Percentiles rank a stretch among this genome's conserved stretches.
Evolutionary conservation across 805 yeast species (phyloP).

Genomic region (Wickerhamiella lipophila): DNA sequence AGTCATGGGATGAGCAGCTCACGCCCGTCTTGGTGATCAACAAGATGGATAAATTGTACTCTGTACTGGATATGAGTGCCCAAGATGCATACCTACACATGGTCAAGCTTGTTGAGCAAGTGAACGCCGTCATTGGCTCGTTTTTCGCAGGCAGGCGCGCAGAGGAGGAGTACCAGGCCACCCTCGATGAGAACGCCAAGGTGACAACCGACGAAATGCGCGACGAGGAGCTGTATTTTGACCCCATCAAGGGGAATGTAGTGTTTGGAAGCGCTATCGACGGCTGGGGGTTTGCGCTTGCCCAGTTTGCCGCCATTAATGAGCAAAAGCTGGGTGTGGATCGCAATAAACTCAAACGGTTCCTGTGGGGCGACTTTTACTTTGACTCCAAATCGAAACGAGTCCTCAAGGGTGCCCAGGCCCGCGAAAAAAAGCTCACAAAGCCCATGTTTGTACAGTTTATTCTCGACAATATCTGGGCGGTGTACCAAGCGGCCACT

Average conservation of each 20-base stretch:
- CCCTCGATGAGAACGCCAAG: slow-evolving; percentile 41
- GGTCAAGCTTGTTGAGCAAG: slow-evolving; percentile 73
- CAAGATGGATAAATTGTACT: slow-evolving; percentile 75
- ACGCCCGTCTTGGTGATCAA: slow-evolving; percentile 81
- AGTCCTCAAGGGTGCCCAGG: slow-evolving; percentile 38
- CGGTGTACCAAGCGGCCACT: slow-evolving; percentile 57
- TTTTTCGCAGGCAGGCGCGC: slow-evolving; percentile 87
- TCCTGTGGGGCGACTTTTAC: slow-evolving; percentile 92
- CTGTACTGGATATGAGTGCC: slow-evolving; percentile 72
- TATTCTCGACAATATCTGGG: slow-evolving; percentile 85
- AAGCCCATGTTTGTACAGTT: slow-evolving; percentile 81
- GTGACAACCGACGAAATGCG: slow-evolving; percentile 42
- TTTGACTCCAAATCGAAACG: slow-evolving; percentile 83
- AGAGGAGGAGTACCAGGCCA: slow-evolving; percentile 55
- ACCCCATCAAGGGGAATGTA: slow-evolving; percentile 80
- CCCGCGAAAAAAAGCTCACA: slow-evolving; percentile 45
- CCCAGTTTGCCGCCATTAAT: slow-evolving; percentile 78
- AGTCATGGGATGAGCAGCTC: slow-evolving; percentile 87
- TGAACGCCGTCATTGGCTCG: slow-evolving; percentile 86
- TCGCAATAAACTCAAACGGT: slow-evolving; percentile 61
- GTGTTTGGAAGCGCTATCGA: slow-evolving; percentile 85
- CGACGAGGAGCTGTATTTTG: slow-evolving; percentile 72
- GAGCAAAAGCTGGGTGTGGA: slow-evolving; percentile 77
- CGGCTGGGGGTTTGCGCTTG: slow-evolving; percentile 94
- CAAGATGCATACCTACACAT: slow-evolving; percentile 76